A percentile compares a stretch with the other conserved stretches of the same genome.
These are phyloP conservation scores for Diaporthe humulicola DNA, from an alignment of 2,329 filamentous ascomycete genomes.

Conservation along the genomic window DNA sequence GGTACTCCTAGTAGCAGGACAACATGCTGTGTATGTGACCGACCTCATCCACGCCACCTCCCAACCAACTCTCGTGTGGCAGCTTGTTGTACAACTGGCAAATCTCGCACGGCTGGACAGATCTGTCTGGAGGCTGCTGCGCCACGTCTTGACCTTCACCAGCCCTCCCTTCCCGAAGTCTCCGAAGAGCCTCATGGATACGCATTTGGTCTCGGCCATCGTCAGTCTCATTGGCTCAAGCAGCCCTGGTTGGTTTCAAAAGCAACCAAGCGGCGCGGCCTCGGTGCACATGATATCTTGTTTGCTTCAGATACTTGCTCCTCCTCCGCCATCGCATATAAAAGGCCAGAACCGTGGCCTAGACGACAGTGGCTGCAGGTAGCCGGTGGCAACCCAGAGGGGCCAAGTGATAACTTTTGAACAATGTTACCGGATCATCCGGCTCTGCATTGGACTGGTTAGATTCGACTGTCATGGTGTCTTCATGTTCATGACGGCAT, in stretches of 20 bases:
- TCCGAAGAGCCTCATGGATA: slow-evolving; percentile 12
- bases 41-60: background rate
- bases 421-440: background rate
- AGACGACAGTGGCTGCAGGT: background rate
- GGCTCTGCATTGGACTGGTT: background rate
- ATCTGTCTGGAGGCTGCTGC: background rate
- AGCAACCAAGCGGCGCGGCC: background rate
- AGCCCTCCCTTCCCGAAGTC: background rate
- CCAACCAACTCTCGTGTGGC: background rate
- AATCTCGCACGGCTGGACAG: background rate
- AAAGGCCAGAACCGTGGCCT: background rate
- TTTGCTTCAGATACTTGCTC: background rate
- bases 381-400: background rate
- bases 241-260: slow-evolving; percentile 4
- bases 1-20: background rate
- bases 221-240: background rate
- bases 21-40: background rate
- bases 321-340: background rate
- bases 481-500: background rate
- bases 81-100: background rate
- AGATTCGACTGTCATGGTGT: background rate
- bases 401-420: background rate
- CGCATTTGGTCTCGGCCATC: background rate
- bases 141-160: background rate
- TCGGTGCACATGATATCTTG: background rate